Base-by-base conservation (phyloP, 1,284 basidiomycete genomes). In the Kwoniella shivajii region DNA sequence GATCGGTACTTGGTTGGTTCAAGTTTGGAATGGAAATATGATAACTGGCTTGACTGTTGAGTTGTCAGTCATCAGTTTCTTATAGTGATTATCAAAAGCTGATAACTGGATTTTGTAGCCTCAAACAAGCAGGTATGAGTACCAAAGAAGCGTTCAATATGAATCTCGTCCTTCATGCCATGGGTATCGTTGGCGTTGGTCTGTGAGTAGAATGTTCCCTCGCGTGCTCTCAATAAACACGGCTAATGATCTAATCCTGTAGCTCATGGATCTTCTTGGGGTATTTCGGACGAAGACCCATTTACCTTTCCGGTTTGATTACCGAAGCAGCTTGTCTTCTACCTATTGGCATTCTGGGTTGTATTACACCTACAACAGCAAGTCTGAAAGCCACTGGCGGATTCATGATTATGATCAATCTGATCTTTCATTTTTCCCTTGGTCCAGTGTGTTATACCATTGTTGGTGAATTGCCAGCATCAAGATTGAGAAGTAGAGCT, bases 141-240 rank as follows among this genome's bases (percentile, higher is more conserved):
- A 65, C 61, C 29, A 56, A 55, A 3, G 63, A 64, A 38, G 68
- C 77, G 31, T 78, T 78, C 67, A 68, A 73, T 57, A 54, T 78
- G 20, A 64, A 69, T 24, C 20, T 55, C 27, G 44, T 55, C 41
- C 60, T 68, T 48, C 70, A 74, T 50, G 67, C 70, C 16, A 63
- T 77, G 57, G 68, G 68, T 44, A 59, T 73, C 43, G 58, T 73
- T 52, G 77, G 77, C 33, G 74, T 74, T 9, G 58, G 72, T 56
- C 57, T 64, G 59, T 60, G 48, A 43, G 58, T 54, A 14, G 26
- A 24, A 34, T 3, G n/a, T 31, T 30, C 6, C 9, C 30, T 44
- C 16, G 33, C n/a, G 13, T 13, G 20, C 10, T 26, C 14, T 16
- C 5, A 38, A 9, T 18, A 29, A 2, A 16, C 2, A 13, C 27